These are phyloP conservation scores for Alternaria sp. DNA, from an alignment of 2,329 filamentous ascomycete species.

Conservation along the genomic window DNA sequence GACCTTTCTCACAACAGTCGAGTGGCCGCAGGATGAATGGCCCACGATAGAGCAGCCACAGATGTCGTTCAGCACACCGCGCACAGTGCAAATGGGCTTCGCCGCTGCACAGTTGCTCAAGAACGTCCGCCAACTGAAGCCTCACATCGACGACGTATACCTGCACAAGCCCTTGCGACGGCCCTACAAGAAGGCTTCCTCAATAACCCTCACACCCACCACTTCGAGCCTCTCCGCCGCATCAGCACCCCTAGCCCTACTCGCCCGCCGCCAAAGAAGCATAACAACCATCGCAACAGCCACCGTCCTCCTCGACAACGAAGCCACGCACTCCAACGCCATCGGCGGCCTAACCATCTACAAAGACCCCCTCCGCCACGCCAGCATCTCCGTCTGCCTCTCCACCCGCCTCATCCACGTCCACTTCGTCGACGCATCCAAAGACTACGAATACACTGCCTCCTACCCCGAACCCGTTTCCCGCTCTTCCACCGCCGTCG, in stretches of 20 bases:
- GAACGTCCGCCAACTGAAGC: neutral
- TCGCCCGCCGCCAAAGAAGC: neutral
- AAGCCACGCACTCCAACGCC: neutral
- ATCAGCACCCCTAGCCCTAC: neutral
- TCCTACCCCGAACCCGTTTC: neutral
- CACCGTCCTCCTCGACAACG: neutral
- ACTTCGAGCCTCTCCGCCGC: neutral
- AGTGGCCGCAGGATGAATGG: slow-evolving; percentile 43
- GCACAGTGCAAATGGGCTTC: neutral
- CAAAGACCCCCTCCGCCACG: neutral
- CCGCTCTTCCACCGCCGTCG: neutral
- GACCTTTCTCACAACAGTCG: slow-evolving; percentile 14
- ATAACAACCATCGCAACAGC: neutral
- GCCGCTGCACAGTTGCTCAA: neutral
- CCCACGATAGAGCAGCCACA: slow-evolving; percentile 43
- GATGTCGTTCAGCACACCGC: slow-evolving; percentile 1
- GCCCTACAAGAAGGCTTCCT: neutral
- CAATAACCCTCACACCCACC: neutral
- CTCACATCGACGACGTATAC: neutral
- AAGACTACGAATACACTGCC: neutral
- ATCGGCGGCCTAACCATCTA: neutral
- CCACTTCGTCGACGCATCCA: neutral
- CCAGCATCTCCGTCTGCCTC: neutral
- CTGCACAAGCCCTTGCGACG: neutral
- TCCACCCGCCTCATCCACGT: neutral